Base-by-base conservation (phyloP, 2,329 filamentous ascomycete species). In the Phoma sp. region DNA sequence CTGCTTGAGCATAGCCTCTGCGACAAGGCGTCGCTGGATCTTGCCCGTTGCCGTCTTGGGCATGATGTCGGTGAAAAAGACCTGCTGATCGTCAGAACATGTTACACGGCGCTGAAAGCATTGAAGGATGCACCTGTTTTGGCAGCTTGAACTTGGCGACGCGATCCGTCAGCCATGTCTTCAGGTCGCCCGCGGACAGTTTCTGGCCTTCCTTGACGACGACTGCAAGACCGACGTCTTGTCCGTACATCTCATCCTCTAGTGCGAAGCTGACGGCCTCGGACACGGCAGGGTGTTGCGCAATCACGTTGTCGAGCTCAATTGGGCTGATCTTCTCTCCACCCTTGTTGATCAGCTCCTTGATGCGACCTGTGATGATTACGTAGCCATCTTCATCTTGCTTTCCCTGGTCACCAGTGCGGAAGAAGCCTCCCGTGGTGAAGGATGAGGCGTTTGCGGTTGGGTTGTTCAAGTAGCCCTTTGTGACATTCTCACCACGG, bases 21-120 rank as follows among this genome's bases (percentile, higher is more conserved):
- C 91, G n/a, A 96, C 91, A 67, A 93, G 91, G 58, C 90, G 84
- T 57, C 91, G 81, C 77, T 96, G 91, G 54, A 96, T 89, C 81
- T 96, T 96, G 50, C 91, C 91, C 5, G 91, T 96, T n/a, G 91
- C 91, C 4, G 92, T 93, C 83, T 96, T 96, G 59, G 91, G 91
- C 86, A 96, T 96, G 61, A 88, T 78, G 53, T 91, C 84, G 29
- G 91, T 91, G 66, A 95, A 92, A 79, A 90, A 95, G 29, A 93
- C 80, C 87, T 89, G 50, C 30, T 47, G 7, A 33, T 32, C 45
- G 60, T 71, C 53, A 67, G 64, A 36, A 50, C 20, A 58, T 36
- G 51, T 40, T 51, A 64, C 28, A 66, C 50, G 46, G 17, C 17
- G 38, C 26, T 7, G 12, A 52, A 36, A 39, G 43, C 36, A 53